phyloP scores from a whole-genome alignment of 2,329 filamentous ascomycete species.

The Botrytis fragariae region DNA sequence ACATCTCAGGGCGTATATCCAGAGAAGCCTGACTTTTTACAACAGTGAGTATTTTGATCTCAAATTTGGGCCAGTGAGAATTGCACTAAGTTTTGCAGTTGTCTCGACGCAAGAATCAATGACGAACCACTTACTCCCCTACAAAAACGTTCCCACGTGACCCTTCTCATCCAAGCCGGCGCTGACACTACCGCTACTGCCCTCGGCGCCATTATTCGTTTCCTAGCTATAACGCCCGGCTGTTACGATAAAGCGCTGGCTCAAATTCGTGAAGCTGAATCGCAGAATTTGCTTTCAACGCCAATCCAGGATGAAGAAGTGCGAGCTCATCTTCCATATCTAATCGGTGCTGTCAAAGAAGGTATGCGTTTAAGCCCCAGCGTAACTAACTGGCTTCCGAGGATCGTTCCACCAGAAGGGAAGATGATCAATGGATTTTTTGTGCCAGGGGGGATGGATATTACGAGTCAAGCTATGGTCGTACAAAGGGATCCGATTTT shows the following conservation, averaged over 20 bases:
- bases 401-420: neutral
- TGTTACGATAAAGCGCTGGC: neutral
- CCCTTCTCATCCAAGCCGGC: slow-evolving; percentile 23
- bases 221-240: neutral
- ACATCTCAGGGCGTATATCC: neutral
- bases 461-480: slow-evolving; percentile 55
- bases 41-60: slow-evolving; percentile 14
- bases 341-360: slow-evolving; percentile 1
- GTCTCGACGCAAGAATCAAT: slow-evolving; percentile 10
- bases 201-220: slow-evolving; percentile 13
- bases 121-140: slow-evolving; percentile 9
- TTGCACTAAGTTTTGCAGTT: neutral
- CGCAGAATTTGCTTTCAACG: neutral
- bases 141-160: slow-evolving; percentile 18
- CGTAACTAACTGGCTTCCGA: neutral
- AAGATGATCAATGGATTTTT: neutral
- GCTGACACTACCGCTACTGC: slow-evolving; percentile 26
- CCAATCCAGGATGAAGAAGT: slow-evolving; percentile 6
- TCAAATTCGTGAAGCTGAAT: neutral
- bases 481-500: slow-evolving; percentile 48
- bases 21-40: slow-evolving; percentile 1
- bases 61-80: too few species aligned
- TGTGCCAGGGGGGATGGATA: slow-evolving; percentile 32
- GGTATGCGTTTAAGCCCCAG: neutral
- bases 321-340: slow-evolving; percentile 7